Conservation (phyloP, 2,329 filamentous ascomycete species). For the Ophiocordyceps robertsii region DNA sequence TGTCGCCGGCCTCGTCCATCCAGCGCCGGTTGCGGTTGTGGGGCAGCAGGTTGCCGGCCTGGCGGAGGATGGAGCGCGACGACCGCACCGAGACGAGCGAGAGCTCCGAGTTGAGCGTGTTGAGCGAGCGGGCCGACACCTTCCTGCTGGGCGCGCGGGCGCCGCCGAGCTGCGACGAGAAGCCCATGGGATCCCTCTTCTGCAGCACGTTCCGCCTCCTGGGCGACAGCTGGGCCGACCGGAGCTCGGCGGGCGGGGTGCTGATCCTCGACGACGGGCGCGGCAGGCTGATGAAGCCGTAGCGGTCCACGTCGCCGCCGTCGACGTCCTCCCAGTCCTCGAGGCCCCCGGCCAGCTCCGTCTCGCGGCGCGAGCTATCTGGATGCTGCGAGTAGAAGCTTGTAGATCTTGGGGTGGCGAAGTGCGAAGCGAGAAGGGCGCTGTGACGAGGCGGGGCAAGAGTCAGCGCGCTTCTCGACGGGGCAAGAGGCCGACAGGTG, state of each 20-base stretch:
- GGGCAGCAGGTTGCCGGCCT: slow-evolving; percentile 45
- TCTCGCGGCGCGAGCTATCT: slow-evolving; percentile 22
- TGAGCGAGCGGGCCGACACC: slow-evolving; percentile 42
- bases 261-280: slow-evolving; percentile 26
- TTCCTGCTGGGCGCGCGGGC: slow-evolving; percentile 36
- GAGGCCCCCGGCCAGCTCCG: slow-evolving; percentile 42
- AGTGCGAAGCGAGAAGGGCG: slow-evolving; percentile 18
- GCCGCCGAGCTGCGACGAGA: slow-evolving; percentile 27
- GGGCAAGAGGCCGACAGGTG: slow-evolving; percentile 7
- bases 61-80: slow-evolving; percentile 39
- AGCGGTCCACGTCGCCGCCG: slow-evolving; percentile 49
- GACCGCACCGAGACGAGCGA: slow-evolving; percentile 38
- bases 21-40: slow-evolving; percentile 47
- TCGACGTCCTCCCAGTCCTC: slow-evolving; percentile 57
- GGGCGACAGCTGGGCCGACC: slow-evolving; percentile 28
- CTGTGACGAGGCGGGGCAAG: slow-evolving; percentile 2
- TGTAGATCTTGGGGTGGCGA: slow-evolving; percentile 25
- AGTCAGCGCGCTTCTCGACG: slow-evolving; percentile 13
- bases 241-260: slow-evolving; percentile 26
- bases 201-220: slow-evolving; percentile 32
- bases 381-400: slow-evolving; percentile 29
- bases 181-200: slow-evolving; percentile 19
- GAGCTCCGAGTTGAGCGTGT: slow-evolving; percentile 40
- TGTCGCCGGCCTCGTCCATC: slow-evolving; percentile 54
- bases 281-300: slow-evolving; percentile 48